Conservation (phyloP, 179 eudicot species). For the Heliamphora pulchella region DNA sequence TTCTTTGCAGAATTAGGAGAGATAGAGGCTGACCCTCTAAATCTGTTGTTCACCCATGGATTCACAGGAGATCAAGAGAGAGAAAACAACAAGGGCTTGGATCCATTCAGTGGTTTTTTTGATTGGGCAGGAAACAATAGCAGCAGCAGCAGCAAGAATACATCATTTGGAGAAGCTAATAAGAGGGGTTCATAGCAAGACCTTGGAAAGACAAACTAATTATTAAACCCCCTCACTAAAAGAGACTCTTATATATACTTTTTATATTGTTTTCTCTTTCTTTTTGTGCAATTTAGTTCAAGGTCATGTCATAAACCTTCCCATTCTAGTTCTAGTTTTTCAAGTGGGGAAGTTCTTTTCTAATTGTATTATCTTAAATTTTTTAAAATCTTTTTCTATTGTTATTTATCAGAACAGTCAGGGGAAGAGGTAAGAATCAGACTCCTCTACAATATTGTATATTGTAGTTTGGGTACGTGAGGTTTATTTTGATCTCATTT, state of each 20-base stretch:
- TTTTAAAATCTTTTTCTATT: neutral
- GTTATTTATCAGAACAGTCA: slow-evolving; percentile 10
- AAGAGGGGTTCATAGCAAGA: slow-evolving; percentile 20
- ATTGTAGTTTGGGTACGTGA: no score
- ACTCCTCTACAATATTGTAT: no score
- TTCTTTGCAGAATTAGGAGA: slow-evolving; percentile 55
- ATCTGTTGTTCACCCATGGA: slow-evolving; percentile 39
- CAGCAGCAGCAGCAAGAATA: neutral
- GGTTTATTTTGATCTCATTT: no score
- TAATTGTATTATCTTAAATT: neutral
- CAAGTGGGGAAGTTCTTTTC: neutral
- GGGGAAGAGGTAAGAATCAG: slow-evolving; percentile 7
- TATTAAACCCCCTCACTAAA: no score
- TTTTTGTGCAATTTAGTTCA: slow-evolving; percentile 16
- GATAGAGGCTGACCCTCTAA: slow-evolving; percentile 45
- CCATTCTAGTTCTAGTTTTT: slow-evolving; percentile 12
- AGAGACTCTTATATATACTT: no score
- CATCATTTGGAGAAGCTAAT: slow-evolving; percentile 18
- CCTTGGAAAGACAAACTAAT: neutral
- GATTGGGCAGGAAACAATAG: slow-evolving; percentile 37
- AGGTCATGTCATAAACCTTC: slow-evolving; percentile 15
- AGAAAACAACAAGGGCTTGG: slow-evolving; percentile 29
- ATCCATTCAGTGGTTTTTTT: slow-evolving; percentile 39
- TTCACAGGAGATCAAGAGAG: slow-evolving; percentile 24
- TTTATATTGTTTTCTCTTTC: neutral